These are phyloP conservation scores for Entelexis sorbosivorans DNA, from an alignment of 1,139 yeast genomes.

Conservation along the genomic window DNA sequence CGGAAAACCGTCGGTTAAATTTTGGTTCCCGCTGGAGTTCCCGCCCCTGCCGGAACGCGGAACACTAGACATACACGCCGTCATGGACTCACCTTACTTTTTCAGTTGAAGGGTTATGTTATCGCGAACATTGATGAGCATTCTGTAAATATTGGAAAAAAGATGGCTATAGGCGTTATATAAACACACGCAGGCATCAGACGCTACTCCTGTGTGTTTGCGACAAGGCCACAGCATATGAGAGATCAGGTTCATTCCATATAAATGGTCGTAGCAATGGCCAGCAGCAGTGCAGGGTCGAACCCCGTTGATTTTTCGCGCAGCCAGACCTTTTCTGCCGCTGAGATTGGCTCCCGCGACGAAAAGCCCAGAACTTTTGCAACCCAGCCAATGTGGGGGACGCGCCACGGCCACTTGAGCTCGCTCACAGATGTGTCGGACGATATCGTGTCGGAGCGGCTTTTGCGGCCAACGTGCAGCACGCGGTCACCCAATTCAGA, in stretches of 20 bases:
- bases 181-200: too few relatives aligned
- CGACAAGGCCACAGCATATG: too few relatives aligned
- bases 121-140: not conserved
- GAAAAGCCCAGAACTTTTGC: slow-evolving; percentile 17
- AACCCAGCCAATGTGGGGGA: not conserved
- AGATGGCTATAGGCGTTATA: too few relatives aligned
- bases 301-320: slow-evolving; percentile 12
- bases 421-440: not conserved
- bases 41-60: slow-evolving; percentile 14
- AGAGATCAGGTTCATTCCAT: too few relatives aligned
- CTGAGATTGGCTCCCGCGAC: slow-evolving; percentile 9
- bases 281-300: slow-evolving; percentile 23
- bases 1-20: slow-evolving; percentile 1
- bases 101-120: slow-evolving; percentile 13
- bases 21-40: slow-evolving; percentile 20
- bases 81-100: slow-evolving; percentile 15
- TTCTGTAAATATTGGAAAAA: too few relatives aligned
- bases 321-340: slow-evolving; percentile 11
- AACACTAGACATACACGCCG: slow-evolving; percentile 6
- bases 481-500: slow-evolving; percentile 4
- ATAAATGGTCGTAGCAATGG: not conserved
- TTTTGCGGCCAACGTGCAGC: not conserved
- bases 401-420: slow-evolving; percentile 7
- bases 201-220: too few relatives aligned
- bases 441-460: not conserved